Evolutionary conservation across 2,329 filamentous ascomycete genomes (phyloP).

Genomic region (Kalmusia sp.): DNA sequence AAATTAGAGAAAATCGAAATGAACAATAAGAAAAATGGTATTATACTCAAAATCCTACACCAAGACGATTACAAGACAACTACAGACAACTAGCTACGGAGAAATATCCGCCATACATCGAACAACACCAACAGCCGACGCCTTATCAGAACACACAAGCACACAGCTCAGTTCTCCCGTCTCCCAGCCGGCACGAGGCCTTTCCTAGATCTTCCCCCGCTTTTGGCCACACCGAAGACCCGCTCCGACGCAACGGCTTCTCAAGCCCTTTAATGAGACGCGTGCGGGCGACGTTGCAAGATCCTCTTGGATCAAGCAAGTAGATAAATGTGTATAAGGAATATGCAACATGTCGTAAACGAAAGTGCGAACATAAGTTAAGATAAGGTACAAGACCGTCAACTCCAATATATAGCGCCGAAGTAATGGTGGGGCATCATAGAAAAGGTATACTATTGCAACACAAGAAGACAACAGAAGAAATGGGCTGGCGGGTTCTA

Average conservation of each 20-base stretch:
- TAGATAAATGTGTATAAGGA: background rate
- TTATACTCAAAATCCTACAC: conserved; percentile 10
- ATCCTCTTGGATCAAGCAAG: background rate
- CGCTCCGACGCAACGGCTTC: conserved; percentile 2
- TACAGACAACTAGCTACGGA: conserved; percentile 1
- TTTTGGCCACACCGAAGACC: background rate
- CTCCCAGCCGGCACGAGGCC: background rate
- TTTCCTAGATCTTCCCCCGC: background rate
- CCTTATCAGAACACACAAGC: background rate
- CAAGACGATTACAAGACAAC: conserved; percentile 1
- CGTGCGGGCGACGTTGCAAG: background rate
- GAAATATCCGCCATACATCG: background rate
- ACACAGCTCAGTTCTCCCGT: background rate
- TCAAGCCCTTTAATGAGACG: background rate
- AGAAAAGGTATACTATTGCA: background rate
- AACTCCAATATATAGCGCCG: conserved; percentile 9
- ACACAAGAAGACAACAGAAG: background rate
- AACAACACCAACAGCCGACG: no score
- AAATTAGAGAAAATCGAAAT: no score
- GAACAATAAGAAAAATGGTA: conserved; percentile 15
- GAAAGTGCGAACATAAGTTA: conserved; percentile 11
- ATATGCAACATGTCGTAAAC: conserved; percentile 11
- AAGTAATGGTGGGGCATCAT: conserved; percentile 11
- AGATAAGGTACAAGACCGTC: conserved; percentile 1
- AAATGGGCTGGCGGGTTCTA: background rate